These are phyloP conservation scores for Aphanomyces stellatus DNA, from an alignment of 352 stramenopile species.

Conservation along the genomic window DNA sequence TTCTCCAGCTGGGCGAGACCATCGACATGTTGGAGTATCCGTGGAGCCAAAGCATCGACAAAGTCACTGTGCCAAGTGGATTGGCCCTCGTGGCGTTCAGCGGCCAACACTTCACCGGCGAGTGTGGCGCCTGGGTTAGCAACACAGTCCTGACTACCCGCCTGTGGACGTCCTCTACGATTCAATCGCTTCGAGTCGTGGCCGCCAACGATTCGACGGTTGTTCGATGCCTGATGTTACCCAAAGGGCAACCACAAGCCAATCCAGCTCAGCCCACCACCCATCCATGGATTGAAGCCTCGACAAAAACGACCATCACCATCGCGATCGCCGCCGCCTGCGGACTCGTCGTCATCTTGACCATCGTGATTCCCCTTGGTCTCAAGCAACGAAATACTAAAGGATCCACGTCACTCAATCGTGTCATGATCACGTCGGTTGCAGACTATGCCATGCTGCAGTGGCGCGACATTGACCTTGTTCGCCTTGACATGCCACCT, in stretches of 20 bases:
- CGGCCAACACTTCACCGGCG: background rate
- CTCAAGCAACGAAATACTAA: background rate
- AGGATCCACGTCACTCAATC: too few species aligned
- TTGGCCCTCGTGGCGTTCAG: background rate
- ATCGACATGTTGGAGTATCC: background rate
- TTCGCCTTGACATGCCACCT: background rate
- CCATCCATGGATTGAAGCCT: too few species aligned
- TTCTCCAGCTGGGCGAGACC: background rate
- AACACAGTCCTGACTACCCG: background rate
- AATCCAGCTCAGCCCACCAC: too few species aligned
- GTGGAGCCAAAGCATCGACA: background rate
- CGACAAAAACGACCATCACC: too few species aligned
- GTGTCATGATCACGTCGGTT: background rate
- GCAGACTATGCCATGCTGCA: background rate
- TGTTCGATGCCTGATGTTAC: too few species aligned
- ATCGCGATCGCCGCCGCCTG: background rate
- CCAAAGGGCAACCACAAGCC: too few species aligned
- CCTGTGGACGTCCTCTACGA: background rate
- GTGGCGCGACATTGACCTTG: background rate
- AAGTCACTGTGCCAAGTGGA: background rate
- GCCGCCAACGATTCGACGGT: too few species aligned
- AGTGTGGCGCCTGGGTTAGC: background rate
- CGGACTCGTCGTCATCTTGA: background rate
- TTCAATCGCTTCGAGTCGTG: background rate
- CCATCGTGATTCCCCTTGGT: background rate